A percentile compares a stretch with the other conserved stretches of the same genome.
Evolutionary conservation across 1,284 basidiomycete genomes (phyloP).

Genomic region (Mrakiaceae sp.): DNA sequence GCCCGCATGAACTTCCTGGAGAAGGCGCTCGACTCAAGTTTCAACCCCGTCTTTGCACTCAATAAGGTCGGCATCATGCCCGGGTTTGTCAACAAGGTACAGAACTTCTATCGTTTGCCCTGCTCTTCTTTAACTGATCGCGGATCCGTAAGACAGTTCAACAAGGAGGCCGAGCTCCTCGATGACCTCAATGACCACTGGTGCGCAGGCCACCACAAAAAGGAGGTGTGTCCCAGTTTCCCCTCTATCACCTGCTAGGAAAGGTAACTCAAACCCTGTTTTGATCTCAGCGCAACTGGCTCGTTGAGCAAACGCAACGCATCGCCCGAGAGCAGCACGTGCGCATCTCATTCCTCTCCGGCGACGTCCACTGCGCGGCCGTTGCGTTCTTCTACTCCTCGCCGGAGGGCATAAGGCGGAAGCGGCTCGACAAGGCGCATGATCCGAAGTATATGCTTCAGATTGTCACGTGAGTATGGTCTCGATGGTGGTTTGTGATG

Average conservation of each 20-base stretch:
- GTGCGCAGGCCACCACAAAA: slow-evolving; percentile 33
- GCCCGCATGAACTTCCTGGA: slow-evolving; percentile 82
- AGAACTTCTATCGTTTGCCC: too few relatives aligned
- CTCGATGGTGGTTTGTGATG: too few relatives aligned
- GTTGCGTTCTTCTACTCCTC: slow-evolving; percentile 63
- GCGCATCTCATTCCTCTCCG: slow-evolving; percentile 72
- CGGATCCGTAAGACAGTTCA: slow-evolving; percentile 45
- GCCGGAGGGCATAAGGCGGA: slow-evolving; percentile 3
- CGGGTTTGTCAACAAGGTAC: slow-evolving; percentile 62
- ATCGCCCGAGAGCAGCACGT: slow-evolving; percentile 50
- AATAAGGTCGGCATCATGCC: slow-evolving; percentile 45
- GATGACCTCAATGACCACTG: slow-evolving; percentile 49
- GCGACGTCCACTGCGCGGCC: slow-evolving; percentile 82
- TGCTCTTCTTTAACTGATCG: slow-evolving; percentile 51
- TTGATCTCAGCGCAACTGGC: slow-evolving; percentile 80
- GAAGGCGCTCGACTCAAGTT: slow-evolving; percentile 55
- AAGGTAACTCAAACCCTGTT: not conserved
- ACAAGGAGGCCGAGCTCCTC: slow-evolving; percentile 76
- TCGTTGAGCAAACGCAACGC: slow-evolving; percentile 66
- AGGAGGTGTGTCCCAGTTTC: slow-evolving; percentile 31
- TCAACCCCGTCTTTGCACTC: slow-evolving; percentile 67
- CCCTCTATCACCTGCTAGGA: not conserved
- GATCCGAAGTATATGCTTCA: slow-evolving; percentile 75
- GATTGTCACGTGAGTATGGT: slow-evolving; percentile 11
- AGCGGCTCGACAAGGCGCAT: slow-evolving; percentile 38